These are phyloP conservation scores for Cylindrodendrum hubeiense DNA, from an alignment of 2,329 filamentous ascomycete species.

Conservation along the genomic window DNA sequence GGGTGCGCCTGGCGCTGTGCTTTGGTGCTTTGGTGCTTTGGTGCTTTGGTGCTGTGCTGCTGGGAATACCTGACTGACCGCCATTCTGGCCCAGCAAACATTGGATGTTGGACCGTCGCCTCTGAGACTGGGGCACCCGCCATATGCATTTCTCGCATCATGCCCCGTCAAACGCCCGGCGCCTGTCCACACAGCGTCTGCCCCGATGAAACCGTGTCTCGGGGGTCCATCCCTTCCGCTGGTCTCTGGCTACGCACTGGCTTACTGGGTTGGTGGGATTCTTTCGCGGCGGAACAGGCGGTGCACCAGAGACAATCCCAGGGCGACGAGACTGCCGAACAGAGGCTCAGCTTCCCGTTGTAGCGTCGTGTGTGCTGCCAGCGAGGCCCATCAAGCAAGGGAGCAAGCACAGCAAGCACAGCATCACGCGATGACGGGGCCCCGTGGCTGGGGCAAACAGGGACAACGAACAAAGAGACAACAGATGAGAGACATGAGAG, in stretches of 20 bases:
- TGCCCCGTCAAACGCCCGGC: slow-evolving; percentile 28
- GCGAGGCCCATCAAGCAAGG: slow-evolving; percentile 16
- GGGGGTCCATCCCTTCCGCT: slow-evolving; percentile 5
- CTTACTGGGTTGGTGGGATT: slow-evolving; percentile 8
- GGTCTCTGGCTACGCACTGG: neutral
- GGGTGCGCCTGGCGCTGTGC: slow-evolving; percentile 5
- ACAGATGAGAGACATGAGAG: neutral
- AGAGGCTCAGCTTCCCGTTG: slow-evolving; percentile 19
- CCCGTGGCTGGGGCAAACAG: slow-evolving; percentile 14
- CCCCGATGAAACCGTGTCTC: slow-evolving; percentile 38
- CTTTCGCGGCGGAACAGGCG: slow-evolving; percentile 13
- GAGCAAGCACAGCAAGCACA: too few relatives aligned
- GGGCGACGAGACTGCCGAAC: neutral
- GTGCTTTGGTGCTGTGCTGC: slow-evolving; percentile 5
- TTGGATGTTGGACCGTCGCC: slow-evolving; percentile 21
- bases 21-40: slow-evolving; percentile 2
- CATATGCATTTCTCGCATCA: slow-evolving; percentile 39
- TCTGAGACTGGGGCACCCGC: slow-evolving; percentile 25
- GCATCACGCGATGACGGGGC: slow-evolving; percentile 8
- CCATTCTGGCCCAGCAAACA: slow-evolving; percentile 33
- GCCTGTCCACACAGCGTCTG: slow-evolving; percentile 32
- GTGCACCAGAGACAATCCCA: slow-evolving; percentile 24
- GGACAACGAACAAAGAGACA: slow-evolving; percentile 6
- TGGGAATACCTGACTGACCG: slow-evolving; percentile 37
- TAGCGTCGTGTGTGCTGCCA: slow-evolving; percentile 6